Evolutionary conservation across 2,329 filamentous ascomycete genomes (phyloP).

Genomic region (Tolypocladium pustulatum): DNA sequence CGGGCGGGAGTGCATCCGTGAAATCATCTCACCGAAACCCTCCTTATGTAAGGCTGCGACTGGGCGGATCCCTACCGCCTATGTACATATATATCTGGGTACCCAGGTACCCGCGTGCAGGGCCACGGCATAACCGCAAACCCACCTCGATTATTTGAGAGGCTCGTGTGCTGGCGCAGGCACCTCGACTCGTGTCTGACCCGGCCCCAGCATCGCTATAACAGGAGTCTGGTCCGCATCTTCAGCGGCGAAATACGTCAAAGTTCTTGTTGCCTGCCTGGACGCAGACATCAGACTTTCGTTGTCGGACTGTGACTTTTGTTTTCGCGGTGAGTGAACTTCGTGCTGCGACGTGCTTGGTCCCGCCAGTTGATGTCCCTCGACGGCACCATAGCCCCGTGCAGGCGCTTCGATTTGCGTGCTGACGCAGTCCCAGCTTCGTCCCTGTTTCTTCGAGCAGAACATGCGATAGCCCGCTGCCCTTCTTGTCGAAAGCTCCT

Average conservation of each 20-base stretch:
- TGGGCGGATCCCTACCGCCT: not conserved
- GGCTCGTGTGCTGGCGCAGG: not conserved
- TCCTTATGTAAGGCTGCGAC: not conserved
- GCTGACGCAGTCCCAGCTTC: not conserved
- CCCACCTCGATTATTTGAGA: not conserved
- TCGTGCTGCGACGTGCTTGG: not conserved
- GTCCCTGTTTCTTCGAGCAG: conserved; percentile 11
- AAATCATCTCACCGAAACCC: not conserved
- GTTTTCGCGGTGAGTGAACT: not conserved
- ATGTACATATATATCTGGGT: not conserved
- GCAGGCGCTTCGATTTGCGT: not conserved
- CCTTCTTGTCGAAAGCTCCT: conserved; percentile 39
- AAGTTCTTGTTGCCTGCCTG: conserved; percentile 23
- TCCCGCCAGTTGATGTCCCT: not conserved
- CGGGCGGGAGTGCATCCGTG: not conserved
- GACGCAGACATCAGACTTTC: conserved; percentile 26
- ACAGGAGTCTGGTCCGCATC: conserved; percentile 17
- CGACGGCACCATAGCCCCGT: not conserved
- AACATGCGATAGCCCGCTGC: conserved; percentile 22
- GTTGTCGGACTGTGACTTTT: conserved; percentile 16
- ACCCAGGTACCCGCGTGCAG: not conserved
- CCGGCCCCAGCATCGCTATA: not conserved
- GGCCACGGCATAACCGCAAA: conserved; percentile 1
- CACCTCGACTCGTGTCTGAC: conserved; percentile 1
- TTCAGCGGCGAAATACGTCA: conserved; percentile 16